Evolutionary conservation across 2,329 filamentous ascomycete species (phyloP), one percentile per base, ranked within the genome.

Genomic region (Penicillium sp.): DNA sequence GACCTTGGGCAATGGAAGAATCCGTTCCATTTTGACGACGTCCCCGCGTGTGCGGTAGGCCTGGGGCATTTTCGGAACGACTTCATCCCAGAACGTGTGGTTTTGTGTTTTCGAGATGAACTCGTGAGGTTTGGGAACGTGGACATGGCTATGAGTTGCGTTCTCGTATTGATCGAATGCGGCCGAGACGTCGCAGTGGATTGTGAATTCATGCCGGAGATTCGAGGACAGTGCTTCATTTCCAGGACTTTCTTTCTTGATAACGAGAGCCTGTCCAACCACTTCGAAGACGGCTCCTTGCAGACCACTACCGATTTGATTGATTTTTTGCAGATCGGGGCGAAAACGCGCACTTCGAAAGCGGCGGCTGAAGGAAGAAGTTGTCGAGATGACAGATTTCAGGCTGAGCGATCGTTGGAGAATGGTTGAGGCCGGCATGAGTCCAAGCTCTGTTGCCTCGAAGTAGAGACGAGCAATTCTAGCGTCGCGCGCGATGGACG

Each of bases 221-320:
- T 41, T 47, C n/a, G 37, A 44, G 2, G 7, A 16, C 7, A 6
- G 33, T 2, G 13, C 17, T 33, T 44, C 41, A 9, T 47, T 47
- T 21, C 45, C 45, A 8, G 35, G 41, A 9, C 0, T 39, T 33
- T 48, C 39, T 14, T 45, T 45, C 13, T 48, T 48, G 2, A 45
- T 6, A 9, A 25, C 42, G 3, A 19, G 16, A 1, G 28, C 11
- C 10, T 34, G 27, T 17, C 45, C 45, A 8, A 45, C 35, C 7
- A 18, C 9, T 26, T 48, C 45, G 13, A 48, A 45, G 4, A 48
- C 15, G 3, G 13, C 25, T 9, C 45, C 41, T 31, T 48, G 41
- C 14, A 45, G 31, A 7, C 45, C 35, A 28, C 3, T 25, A 11
- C 45, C 45, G 10, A 45, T 45, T 27, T 48, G 28, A 10, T 48